phyloP scores from a whole-genome alignment of 345 rosid genomes.

The Rhodamnia rubescens region DNA sequence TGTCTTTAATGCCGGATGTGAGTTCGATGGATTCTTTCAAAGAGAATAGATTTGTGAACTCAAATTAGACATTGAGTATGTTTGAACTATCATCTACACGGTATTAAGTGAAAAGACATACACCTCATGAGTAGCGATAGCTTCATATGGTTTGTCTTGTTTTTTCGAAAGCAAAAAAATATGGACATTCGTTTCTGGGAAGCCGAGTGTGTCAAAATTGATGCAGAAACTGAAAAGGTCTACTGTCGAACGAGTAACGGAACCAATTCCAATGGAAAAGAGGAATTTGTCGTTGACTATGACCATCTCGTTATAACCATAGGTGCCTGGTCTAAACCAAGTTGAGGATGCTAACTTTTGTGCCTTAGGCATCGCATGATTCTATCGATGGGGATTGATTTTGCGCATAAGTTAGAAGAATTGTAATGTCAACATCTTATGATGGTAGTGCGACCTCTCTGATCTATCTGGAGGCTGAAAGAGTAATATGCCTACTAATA shows the following conservation, averaged over 20 bases:
- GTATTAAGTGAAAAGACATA: too few species aligned
- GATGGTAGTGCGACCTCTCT: not conserved
- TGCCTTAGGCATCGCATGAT: not conserved
- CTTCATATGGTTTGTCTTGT: not conserved
- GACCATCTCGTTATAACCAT: too few species aligned
- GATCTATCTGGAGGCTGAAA: not conserved
- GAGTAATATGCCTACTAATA: not conserved
- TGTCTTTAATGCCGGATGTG: too few species aligned
- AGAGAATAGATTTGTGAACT: too few species aligned
- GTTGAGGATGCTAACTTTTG: not conserved
- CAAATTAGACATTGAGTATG: too few species aligned
- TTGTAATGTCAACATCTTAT: not conserved
- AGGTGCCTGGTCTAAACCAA: not conserved
- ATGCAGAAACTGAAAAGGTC: constrained; percentile 64
- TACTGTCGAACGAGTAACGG: constrained; percentile 39
- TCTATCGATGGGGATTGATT: not conserved
- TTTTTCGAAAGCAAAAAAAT: constrained; percentile 28
- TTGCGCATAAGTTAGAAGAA: not conserved
- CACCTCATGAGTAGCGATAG: not conserved
- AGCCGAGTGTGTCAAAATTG: constrained; percentile 90
- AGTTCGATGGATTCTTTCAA: too few species aligned
- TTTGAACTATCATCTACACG: too few species aligned
- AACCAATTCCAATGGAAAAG: too few species aligned
- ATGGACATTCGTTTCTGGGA: constrained; percentile 51
- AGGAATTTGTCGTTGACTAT: too few species aligned